phyloP scores from a whole-genome alignment of 306 rosid species.

The Casuarina glauca region DNA sequence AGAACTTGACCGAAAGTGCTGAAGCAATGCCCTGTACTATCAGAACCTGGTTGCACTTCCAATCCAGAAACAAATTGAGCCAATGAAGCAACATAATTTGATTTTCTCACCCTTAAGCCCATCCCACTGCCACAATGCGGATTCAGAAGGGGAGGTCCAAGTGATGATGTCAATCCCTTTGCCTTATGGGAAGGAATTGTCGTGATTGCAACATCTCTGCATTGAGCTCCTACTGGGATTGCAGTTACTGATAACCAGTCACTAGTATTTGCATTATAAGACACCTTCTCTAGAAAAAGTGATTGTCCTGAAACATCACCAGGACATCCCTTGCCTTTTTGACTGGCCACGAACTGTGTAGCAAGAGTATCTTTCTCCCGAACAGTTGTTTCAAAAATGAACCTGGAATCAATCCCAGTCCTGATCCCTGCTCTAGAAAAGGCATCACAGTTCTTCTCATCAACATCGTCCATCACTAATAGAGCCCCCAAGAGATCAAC shows the following conservation, averaged over 20 bases:
- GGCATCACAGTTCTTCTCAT: constrained; percentile 42
- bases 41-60: constrained; percentile 41
- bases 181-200: constrained; percentile 62
- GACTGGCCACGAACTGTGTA: constrained; percentile 67
- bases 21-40: constrained; percentile 40
- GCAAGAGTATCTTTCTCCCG: constrained; percentile 53
- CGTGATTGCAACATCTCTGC: constrained; percentile 68
- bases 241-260: constrained; percentile 70
- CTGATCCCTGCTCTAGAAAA: constrained; percentile 57
- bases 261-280: constrained; percentile 46
- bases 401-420: constrained; percentile 66
- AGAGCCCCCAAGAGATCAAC: constrained; percentile 71
- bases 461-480: constrained; percentile 39
- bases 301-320: constrained; percentile 41
- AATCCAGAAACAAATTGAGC: constrained; percentile 65
- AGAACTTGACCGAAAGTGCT: constrained; percentile 71
- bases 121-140: constrained; percentile 63
- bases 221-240: constrained; percentile 76
- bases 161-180: constrained; percentile 71
- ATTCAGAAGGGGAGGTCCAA: constrained; percentile 79
- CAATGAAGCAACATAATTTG: constrained; percentile 72
- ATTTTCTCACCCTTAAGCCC: constrained; percentile 71
- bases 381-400: constrained; percentile 66
- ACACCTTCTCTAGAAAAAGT: constrained; percentile 68
- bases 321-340: constrained; percentile 34